Evolutionary conservation across 2,329 filamentous ascomycete genomes (phyloP), one percentile per base, ranked within the genome.

Genomic region (Neofusicoccum laricinum): DNA sequence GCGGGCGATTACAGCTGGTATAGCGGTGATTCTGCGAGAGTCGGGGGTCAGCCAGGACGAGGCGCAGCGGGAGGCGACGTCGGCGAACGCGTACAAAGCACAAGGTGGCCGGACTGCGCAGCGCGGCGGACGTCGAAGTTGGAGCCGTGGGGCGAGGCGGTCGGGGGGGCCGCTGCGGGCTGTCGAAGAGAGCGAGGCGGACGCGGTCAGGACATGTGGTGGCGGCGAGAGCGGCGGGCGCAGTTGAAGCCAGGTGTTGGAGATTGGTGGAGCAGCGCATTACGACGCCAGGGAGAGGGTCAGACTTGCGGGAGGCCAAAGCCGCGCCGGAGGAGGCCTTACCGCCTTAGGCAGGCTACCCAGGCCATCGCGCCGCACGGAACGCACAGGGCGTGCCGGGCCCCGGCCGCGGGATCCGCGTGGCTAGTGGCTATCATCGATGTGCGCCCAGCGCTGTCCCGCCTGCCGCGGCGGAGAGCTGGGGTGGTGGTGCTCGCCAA

Each of bases 231-330:
- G 55, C 17, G 40, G 19, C 17, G 19, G 32, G 61, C 32, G 36
- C 8, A 15, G 8, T 11, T 55, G 34, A 64, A 48, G 51, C 49
- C 62, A 64, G 51, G 62, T 58, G 51, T 25, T 48, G 34, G 41
- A 48, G 49, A 40, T 32, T n/a, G 61, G 38, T 43, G 49, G 59
- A 45, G 46, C 21, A 48, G 48, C 36, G 58, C 21, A 32, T 53
- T 58, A 45, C 53, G 53, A 41, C 30, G 32, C 58, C 43, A 61
- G 45, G 58, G 58, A 49, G 55, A 19, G 38, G 38, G 53, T 45
- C 34, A 41, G 53, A 45, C 53, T 43, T 15, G 38, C 19, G 53
- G 30, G 53, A 58, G 57, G 30, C 32, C 57, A 61, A 43, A 61
- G 57, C 57, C 57, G 57, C 57, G 43, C 25, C 32, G 41, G 10